Percentiles rank a stretch among this genome's conserved stretches.
Evolutionary conservation across 768 basidiomycete species (phyloP).

Genomic region (Fistulinella prunicolor): DNA sequence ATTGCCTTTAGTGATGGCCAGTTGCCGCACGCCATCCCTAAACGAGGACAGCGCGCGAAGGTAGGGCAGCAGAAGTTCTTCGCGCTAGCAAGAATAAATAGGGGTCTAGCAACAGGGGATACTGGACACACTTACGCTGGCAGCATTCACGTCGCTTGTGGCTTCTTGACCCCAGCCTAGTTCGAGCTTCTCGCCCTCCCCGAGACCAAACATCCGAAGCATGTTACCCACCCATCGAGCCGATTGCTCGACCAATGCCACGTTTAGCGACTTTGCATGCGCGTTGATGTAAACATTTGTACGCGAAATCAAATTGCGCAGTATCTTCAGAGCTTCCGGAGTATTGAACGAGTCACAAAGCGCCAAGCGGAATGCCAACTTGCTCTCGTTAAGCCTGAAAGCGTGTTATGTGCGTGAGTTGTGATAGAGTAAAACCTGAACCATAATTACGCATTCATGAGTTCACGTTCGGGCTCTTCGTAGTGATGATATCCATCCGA

Average conservation of each 20-base stretch:
- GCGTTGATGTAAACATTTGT: slow-evolving; percentile 86
- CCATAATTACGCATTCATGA: slow-evolving; percentile 56
- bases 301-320: slow-evolving; percentile 79
- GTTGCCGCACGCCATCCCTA: slow-evolving; percentile 81
- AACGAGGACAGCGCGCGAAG: slow-evolving; percentile 81
- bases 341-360: slow-evolving; percentile 99
- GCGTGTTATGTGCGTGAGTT: slow-evolving; percentile 3
- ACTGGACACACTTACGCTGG: slow-evolving; percentile 38
- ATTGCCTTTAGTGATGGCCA: slow-evolving; percentile 73
- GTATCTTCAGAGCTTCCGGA: slow-evolving; percentile 68
- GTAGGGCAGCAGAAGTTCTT: slow-evolving; percentile 87
- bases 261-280: slow-evolving; percentile 55
- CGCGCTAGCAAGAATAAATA: slow-evolving; percentile 49
- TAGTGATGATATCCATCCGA: slow-evolving; percentile 66
- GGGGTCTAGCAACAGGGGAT: not conserved
- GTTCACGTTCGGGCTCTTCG: slow-evolving; percentile 62
- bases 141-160: slow-evolving; percentile 34
- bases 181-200: slow-evolving; percentile 60
- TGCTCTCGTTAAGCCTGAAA: slow-evolving; percentile 68
- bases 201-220: slow-evolving; percentile 78
- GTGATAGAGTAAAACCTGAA: slow-evolving; percentile 2
- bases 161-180: slow-evolving; percentile 85
- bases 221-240: slow-evolving; percentile 70
- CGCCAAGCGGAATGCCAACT: slow-evolving; percentile 75
- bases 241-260: slow-evolving; percentile 59